These are phyloP conservation scores for Obelidium mucronatum DNA, from an alignment of 192 early-diverging fungal genomes.

Conservation along the genomic window DNA sequence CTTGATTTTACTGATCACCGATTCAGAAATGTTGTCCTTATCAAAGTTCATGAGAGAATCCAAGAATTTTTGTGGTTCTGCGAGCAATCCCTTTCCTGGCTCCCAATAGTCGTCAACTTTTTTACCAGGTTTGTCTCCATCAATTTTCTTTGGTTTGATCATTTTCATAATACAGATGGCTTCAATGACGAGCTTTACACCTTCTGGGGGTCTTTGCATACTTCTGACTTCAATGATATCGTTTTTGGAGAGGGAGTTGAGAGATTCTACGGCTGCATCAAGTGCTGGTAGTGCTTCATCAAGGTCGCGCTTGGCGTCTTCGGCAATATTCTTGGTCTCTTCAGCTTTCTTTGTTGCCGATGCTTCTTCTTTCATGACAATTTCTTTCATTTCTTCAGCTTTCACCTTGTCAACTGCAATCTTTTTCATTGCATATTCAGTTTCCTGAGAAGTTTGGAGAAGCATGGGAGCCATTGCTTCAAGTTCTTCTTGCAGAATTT, in stretches of 20 bases:
- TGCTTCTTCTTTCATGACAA: slow-evolving; percentile 60
- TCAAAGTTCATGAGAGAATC: slow-evolving; percentile 68
- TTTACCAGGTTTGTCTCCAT: slow-evolving; percentile 67
- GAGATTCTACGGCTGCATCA: slow-evolving; percentile 65
- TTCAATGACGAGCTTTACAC: slow-evolving; percentile 72
- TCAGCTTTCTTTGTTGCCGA: slow-evolving; percentile 67
- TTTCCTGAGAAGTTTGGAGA: slow-evolving; percentile 67
- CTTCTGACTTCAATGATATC: slow-evolving; percentile 69
- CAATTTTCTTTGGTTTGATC: slow-evolving; percentile 70
- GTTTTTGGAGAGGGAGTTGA: slow-evolving; percentile 66
- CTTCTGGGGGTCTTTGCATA: slow-evolving; percentile 70
- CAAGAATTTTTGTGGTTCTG: slow-evolving; percentile 68
- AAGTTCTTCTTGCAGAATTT: slow-evolving; percentile 68
- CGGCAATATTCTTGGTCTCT: slow-evolving; percentile 67
- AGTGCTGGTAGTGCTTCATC: slow-evolving; percentile 69
- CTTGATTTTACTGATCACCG: slow-evolving; percentile 61
- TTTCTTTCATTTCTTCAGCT: slow-evolving; percentile 68
- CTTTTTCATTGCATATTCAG: slow-evolving; percentile 68
- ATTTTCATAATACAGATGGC: slow-evolving; percentile 70
- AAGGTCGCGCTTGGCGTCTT: slow-evolving; percentile 66
- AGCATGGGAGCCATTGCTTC: slow-evolving; percentile 72
- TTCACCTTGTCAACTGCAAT: slow-evolving; percentile 67
- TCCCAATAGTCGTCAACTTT: slow-evolving; percentile 72
- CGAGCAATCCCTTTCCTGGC: slow-evolving; percentile 48
- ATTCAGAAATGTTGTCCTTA: slow-evolving; percentile 66